Evolutionary conservation across 306 rosid species (phyloP).

Genomic region (Vicia faba): DNA sequence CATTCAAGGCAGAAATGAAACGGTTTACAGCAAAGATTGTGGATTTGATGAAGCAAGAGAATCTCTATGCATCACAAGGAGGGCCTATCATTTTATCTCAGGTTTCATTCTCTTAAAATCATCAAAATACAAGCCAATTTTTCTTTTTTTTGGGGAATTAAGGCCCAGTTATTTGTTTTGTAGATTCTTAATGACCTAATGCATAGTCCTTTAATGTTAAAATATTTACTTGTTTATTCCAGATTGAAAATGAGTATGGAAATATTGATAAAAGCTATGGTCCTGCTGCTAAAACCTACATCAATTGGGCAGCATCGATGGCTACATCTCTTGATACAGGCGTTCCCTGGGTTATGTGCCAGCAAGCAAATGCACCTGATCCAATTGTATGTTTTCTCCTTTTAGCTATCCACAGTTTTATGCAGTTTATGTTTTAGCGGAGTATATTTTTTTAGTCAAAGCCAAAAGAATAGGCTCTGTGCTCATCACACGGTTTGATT

Average conservation of each 20-base stretch:
- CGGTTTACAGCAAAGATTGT: slow-evolving; percentile 80
- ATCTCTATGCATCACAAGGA: slow-evolving; percentile 86
- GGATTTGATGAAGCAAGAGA: slow-evolving; percentile 80
- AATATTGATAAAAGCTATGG: slow-evolving; percentile 56
- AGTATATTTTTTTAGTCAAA: slow-evolving; percentile 50
- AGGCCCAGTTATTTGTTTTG: no score
- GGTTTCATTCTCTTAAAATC: slow-evolving; percentile 45
- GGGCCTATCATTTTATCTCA: slow-evolving; percentile 96
- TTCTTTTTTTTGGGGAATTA: no score
- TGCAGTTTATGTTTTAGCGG: not conserved
- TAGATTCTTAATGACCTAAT: not conserved
- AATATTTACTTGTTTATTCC: slow-evolving; percentile 9
- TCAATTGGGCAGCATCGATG: slow-evolving; percentile 91
- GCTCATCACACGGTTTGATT: not conserved
- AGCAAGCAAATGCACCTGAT: slow-evolving; percentile 85
- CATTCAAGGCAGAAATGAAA: slow-evolving; percentile 87
- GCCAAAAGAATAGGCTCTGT: slow-evolving; percentile 66
- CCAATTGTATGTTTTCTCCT: slow-evolving; percentile 69
- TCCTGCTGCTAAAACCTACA: slow-evolving; percentile 67
- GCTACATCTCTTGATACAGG: slow-evolving; percentile 86
- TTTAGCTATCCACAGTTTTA: not conserved
- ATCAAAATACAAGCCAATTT: not conserved
- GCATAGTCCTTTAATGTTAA: not conserved
- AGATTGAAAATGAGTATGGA: slow-evolving; percentile 97
- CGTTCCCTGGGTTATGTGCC: slow-evolving; percentile 99